Evolutionary conservation across 495 filamentous ascomycete species (phyloP).

Genomic region (Hamigera avellanea): DNA sequence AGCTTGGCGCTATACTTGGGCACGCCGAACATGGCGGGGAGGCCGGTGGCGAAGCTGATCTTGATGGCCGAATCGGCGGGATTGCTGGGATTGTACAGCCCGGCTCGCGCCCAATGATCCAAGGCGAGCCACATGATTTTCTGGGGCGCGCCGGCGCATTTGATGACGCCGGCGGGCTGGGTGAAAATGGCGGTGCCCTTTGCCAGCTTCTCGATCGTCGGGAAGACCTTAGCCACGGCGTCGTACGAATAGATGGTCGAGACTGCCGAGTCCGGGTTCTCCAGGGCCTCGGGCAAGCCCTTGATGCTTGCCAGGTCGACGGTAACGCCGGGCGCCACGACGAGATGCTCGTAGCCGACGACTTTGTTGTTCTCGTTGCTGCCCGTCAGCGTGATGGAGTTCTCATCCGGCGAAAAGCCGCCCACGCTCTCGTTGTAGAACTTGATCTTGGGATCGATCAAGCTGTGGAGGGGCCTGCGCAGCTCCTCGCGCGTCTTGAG

Average conservation of each 20-base stretch:
- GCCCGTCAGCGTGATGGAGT: constrained; percentile 44
- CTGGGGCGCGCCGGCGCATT: constrained; percentile 60
- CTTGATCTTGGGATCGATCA: constrained; percentile 49
- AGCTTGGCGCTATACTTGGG: constrained; percentile 54
- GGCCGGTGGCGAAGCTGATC: constrained; percentile 52
- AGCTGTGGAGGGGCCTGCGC: constrained; percentile 34
- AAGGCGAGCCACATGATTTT: constrained; percentile 63
- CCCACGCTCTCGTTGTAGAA: constrained; percentile 44
- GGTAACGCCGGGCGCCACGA: constrained; percentile 52
- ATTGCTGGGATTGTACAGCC: constrained; percentile 39
- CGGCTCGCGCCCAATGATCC: constrained; percentile 50
- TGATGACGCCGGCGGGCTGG: constrained; percentile 52
- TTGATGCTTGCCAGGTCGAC: constrained; percentile 44
- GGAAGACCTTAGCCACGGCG: constrained; percentile 45
- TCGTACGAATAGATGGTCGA: constrained; percentile 57
- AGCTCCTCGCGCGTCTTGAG: constrained; percentile 46
- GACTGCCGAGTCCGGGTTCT: constrained; percentile 41
- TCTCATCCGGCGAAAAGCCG: constrained; percentile 44
- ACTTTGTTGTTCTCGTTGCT: constrained; percentile 48
- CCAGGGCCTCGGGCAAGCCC: constrained; percentile 49
- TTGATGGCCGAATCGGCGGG: constrained; percentile 37
- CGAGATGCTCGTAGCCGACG: constrained; percentile 50
- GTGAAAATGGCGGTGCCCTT: constrained; percentile 57
- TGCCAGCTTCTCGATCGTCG: constrained; percentile 40
- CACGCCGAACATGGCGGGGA: constrained; percentile 55